phyloP scores from a whole-genome alignment of 257 asterid genomes.

The Osmanthus fragrans region DNA sequence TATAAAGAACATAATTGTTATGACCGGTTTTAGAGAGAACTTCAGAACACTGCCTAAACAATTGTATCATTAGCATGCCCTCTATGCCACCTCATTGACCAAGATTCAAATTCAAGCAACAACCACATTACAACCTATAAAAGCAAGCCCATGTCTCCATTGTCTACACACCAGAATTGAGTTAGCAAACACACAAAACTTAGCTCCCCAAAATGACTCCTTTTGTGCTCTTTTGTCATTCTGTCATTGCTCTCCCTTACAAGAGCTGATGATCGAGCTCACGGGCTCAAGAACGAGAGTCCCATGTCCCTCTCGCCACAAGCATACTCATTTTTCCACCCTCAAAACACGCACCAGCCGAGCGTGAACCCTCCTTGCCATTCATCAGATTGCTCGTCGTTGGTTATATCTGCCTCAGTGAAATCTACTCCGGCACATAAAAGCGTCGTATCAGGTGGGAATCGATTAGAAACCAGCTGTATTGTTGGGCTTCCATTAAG shows the following conservation, averaged over 20 bases:
- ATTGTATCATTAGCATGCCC: constrained; percentile 13
- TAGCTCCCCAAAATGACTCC: neutral
- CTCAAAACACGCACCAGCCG: neutral
- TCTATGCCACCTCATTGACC: neutral
- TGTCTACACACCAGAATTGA: neutral
- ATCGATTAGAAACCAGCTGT: neutral
- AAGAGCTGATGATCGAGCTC: neutral
- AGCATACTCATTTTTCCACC: neutral
- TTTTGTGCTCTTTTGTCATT: neutral
- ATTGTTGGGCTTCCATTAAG: neutral
- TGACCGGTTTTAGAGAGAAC: constrained; percentile 22
- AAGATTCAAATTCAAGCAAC: neutral
- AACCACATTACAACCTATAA: neutral
- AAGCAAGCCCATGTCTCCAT: neutral
- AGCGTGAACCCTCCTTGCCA: neutral
- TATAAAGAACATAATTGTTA: constrained; percentile 23
- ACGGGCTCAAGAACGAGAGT: neutral
- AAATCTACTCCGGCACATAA: neutral
- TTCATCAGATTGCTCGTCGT: neutral
- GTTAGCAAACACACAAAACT: neutral
- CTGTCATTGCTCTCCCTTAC: neutral
- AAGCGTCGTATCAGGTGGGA: neutral
- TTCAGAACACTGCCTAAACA: constrained; percentile 11
- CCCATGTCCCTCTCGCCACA: neutral
- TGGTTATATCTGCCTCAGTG: neutral